Evolutionary conservation across 2,329 filamentous ascomycete species (phyloP), one percentile per base, ranked within the genome.

Genomic region (Botrytis pseudocinerea): DNA sequence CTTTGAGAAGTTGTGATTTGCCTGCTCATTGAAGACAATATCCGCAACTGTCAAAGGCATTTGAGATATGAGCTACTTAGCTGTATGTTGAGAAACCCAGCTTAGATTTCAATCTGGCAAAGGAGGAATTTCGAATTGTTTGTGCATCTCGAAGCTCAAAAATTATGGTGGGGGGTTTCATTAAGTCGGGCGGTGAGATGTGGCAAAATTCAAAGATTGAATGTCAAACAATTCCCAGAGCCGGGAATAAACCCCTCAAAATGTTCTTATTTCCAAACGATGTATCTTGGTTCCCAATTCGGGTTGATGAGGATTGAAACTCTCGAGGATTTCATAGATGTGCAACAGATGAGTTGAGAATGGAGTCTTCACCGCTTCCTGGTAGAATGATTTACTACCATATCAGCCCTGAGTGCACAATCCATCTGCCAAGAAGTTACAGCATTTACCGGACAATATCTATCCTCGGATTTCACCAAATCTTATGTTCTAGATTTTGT

Each of bases 1-100:
- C 76, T 88, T 87, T 48, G 90, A 92, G 80, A 95, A 88, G 76
- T 91, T 90, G 76, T 89, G 88, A 79, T 87, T 86, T 68, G 85
- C 84, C 77, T 87, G 85, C 42, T 84, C 82, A 8, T 83, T 82
- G 69, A 87, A 82, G 38, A 82, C 76, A 2, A 81, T 74, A 48
- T 81, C 80, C 81, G 82, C 89, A 80, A 76, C 87, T 79, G 78
- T 86, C 83, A 40, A 85, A 40, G 76, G 70, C 78, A 80, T 80
- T n/a, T 61, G 28, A 35, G n/a, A 28, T 38, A 46, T n/a, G 25
- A n/a, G 38, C 38, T 44, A 61, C 40, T 69, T 46, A 44, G n/a
- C 66, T n/a, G 14, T 59, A 7, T 2, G 32, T 66, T 16, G 32
- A 22, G 12, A 57, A n/a, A 25, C 40, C 40, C 40, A 44, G 18